phyloP scores from a whole-genome alignment of 257 asterid genomes.

The Solanum neorickii region DNA sequence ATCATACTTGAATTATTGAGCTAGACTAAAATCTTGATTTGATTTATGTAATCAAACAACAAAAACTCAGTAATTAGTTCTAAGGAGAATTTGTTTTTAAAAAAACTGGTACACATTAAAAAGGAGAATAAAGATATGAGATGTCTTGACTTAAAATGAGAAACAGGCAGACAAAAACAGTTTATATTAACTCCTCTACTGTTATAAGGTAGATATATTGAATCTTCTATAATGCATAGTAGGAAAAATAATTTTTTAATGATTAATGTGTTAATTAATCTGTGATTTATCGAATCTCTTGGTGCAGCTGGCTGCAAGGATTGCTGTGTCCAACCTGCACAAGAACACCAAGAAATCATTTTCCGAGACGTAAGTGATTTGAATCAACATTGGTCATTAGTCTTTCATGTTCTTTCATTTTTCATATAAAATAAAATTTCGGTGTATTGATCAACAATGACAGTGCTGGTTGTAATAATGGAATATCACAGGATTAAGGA shows the following conservation, averaged over 20 bases:
- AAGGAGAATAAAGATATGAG: neutral
- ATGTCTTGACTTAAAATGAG: neutral
- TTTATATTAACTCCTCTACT: neutral
- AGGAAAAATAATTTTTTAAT: neutral
- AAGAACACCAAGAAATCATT: slow-evolving; percentile 90
- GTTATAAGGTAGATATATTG: neutral
- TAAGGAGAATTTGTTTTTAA: neutral
- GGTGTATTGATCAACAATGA: neutral
- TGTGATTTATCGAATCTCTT: neutral
- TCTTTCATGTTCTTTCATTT: neutral
- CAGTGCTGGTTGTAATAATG: neutral
- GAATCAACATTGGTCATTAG: neutral
- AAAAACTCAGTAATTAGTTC: neutral
- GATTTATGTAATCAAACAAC: neutral
- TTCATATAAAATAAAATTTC: neutral
- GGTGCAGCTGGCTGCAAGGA: slow-evolving; percentile 92
- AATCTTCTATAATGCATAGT: neutral
- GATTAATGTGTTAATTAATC: neutral
- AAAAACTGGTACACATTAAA: neutral
- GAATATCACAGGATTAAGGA: slow-evolving; percentile 54
- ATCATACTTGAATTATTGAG: neutral
- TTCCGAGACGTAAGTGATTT: slow-evolving; percentile 78
- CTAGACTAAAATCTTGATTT: neutral
- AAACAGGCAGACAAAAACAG: neutral
- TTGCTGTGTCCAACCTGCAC: slow-evolving; percentile 96